Base-by-base conservation (phyloP, 1,139 yeast genomes). In the Suhomyces taliae region DNA sequence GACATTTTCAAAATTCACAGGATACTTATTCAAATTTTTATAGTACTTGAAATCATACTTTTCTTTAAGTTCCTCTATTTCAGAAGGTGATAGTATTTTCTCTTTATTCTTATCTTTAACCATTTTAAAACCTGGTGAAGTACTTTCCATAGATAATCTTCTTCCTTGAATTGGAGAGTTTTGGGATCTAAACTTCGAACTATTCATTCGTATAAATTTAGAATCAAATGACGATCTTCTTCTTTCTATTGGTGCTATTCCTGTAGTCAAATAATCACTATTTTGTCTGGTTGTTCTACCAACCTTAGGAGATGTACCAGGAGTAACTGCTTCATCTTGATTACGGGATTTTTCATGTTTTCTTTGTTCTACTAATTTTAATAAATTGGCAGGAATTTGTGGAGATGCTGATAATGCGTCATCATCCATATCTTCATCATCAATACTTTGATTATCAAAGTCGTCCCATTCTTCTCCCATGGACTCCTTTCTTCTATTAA, bases 391-490 rank as follows among this genome's bases (percentile, higher is more conserved):
- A 0, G 89, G 89, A 4, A 83, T 83, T 55, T 83, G 87, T 0
- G 89, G 89, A 3, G 87, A 82, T 1, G 82, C 83, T 0, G 85
- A 79, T 27, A 82, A 63, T 34, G 81, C 60, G 29, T 76, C 81
- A 44, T 78, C 83, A 49, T 78, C 82, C 48, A 72, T 58, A 36
- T 74, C 78, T 45, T 76, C 79, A 42, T 74, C 79, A 49, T 72
- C 75, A 14, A 68, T 58, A 44, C 61, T 57, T 32, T 54, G 47
- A 3, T 49, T 57, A n/a, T 54, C 58, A 27, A 40, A 51, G 27
- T 51, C 52, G 34, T 53, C 54, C 50, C 48, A 43, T 8, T 49
- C 55, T 10, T 48, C 51, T 27, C 55, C 63, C 7, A 57, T 41
- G 1, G 62, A 55, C 34, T 49, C 55, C 27, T 54, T 55, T 19